These are phyloP conservation scores for Papiliotrema flavescens DNA, from an alignment of 1,284 basidiomycete species.

Conservation along the genomic window DNA sequence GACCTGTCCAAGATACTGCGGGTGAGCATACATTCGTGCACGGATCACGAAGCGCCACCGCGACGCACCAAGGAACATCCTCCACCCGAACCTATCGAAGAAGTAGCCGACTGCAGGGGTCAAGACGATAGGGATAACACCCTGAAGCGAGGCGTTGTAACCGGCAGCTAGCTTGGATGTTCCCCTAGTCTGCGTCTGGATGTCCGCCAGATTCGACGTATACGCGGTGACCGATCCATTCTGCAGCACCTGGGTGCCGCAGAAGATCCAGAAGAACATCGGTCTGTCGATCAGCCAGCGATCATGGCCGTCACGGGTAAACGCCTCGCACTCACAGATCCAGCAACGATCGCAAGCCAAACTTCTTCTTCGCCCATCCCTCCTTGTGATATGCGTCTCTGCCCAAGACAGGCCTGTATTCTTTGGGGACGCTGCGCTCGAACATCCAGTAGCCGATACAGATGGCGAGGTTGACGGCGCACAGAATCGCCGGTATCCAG, in stretches of 20 bases:
- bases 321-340: conserved; percentile 18
- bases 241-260: conserved; percentile 38
- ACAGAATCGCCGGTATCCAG: conserved; percentile 46
- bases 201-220: conserved; percentile 49
- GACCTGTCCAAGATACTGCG: conserved; percentile 32
- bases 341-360: conserved; percentile 16
- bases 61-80: conserved; percentile 34
- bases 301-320: not conserved
- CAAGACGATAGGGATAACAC: conserved; percentile 51
- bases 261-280: conserved; percentile 41
- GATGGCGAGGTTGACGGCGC: conserved; percentile 29
- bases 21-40: conserved; percentile 25
- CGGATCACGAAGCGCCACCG: too few relatives aligned
- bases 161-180: conserved; percentile 46
- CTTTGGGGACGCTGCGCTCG: conserved; percentile 39
- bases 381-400: conserved; percentile 21
- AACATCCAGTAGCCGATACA: conserved; percentile 41
- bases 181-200: conserved; percentile 47
- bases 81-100: conserved; percentile 41
- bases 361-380: conserved; percentile 19
- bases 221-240: conserved; percentile 46
- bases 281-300: conserved; percentile 16
- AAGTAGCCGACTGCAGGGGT: conserved; percentile 45
- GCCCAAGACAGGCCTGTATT: conserved; percentile 31
- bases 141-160: conserved; percentile 47